Conservation (phyloP, 2,329 filamentous ascomycete genomes). For the Exophiala oligosperma region DNA sequence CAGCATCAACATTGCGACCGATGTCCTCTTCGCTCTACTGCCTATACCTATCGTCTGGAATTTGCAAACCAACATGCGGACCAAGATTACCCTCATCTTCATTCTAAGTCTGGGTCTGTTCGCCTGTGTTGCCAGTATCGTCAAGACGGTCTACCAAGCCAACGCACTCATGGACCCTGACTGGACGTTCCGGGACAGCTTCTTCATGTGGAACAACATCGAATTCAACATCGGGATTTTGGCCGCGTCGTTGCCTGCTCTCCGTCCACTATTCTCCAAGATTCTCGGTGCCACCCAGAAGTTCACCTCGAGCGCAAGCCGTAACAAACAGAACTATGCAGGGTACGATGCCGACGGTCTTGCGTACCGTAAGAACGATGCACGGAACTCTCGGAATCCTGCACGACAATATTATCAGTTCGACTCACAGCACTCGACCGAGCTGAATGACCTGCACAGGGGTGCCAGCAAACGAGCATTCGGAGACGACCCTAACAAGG, state of each 20-base stretch:
- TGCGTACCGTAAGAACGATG: conserved; percentile 14
- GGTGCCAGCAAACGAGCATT: conserved; percentile 8
- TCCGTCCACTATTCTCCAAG: conserved; percentile 38
- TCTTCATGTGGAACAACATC: conserved; percentile 34
- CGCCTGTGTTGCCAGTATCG: conserved; percentile 44
- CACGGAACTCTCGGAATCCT: conserved; percentile 8
- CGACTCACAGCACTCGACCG: conserved; percentile 17
- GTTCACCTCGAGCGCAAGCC: conserved; percentile 14
- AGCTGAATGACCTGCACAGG: conserved; percentile 10
- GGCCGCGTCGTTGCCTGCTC: conserved; percentile 41
- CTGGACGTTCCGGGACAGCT: conserved; percentile 21
- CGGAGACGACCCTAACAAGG: background rate
- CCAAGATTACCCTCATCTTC: conserved; percentile 41
- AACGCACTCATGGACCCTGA: conserved; percentile 16
- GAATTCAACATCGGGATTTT: conserved; percentile 45
- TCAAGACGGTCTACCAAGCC: conserved; percentile 36
- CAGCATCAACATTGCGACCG: conserved; percentile 47
- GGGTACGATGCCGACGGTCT: conserved; percentile 20
- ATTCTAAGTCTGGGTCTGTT: conserved; percentile 47
- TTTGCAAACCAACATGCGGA: conserved; percentile 42
- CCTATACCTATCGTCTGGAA: conserved; percentile 46
- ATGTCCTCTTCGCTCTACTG: conserved; percentile 45
- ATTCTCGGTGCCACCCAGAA: conserved; percentile 18
- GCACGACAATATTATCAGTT: conserved; percentile 19
- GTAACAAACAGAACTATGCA: conserved; percentile 4